Base-by-base conservation (phyloP, 225 moss, liverwort and hornwort species). In the Bryum argenteum region DNA sequence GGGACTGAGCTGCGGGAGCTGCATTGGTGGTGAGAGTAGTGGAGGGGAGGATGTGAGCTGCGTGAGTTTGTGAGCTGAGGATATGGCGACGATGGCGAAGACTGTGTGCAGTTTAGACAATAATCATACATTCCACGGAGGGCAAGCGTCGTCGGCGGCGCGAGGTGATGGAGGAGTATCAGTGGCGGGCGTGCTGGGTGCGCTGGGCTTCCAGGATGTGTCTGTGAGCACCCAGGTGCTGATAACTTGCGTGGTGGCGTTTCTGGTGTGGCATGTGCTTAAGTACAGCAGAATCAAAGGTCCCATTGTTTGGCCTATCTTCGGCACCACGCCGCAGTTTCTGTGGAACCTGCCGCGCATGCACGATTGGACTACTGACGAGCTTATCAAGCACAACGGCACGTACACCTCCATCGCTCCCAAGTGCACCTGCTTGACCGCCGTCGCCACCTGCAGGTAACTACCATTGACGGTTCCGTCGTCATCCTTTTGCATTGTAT, bases 281-380 rank as follows among this genome's bases (percentile, higher is more conserved):
- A 85, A 83, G 75, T 89, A 89, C 20, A 78, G 89, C 3, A 52
- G 80, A 12, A 37, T 83, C 0, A 85, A 83, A 63, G 89, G 89
- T 0, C 89, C 89, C 41, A 74, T 77, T 8, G 83, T 89, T 28
- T 86, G 85, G 89, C 89, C 89, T 18, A 8, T 89, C 7, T 43
- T 89, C 45, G 89, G 89, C 24, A 83, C 83, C 39, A 83, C 76
- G 26, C 89, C 85, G 2, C 85, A 89, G 78, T 85, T 85, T 28
- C 52, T 85, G 58, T 85, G 83, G 85, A 89, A 89, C 75, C 40
- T 85, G 52, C 80, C 83, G 23, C 83, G 85, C 67, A 85, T 89
- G 85, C 78, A 89, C 71, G 89, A 89, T 61, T 86, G 89, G 89
- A 86, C 83, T 17, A 89, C 89, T 1, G 89, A 89, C 65, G 75